These are phyloP conservation scores for Candida sp. DNA, from an alignment of 1,139 yeast genomes.

Conservation along the genomic window DNA sequence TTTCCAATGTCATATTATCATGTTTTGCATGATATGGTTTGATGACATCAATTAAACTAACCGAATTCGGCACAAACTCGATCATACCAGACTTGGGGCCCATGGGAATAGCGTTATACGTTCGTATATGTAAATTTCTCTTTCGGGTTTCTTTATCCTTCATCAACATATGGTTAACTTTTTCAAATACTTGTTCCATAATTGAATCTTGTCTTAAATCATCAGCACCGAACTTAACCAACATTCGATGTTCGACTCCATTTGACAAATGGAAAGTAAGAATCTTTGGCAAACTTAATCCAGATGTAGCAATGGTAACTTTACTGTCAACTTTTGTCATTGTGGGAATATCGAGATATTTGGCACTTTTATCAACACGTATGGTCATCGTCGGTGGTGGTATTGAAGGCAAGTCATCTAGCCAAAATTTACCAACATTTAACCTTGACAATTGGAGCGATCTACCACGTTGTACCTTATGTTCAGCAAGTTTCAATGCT, in stretches of 20 bases:
- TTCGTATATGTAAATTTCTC: constrained; percentile 61
- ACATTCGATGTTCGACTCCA: constrained; percentile 55
- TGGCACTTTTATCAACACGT: constrained; percentile 36
- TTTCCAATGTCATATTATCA: constrained; percentile 43
- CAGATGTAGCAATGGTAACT: constrained; percentile 67
- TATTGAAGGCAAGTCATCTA: constrained; percentile 41
- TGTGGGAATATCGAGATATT: constrained; percentile 48
- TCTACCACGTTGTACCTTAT: constrained; percentile 34
- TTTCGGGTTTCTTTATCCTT: constrained; percentile 55
- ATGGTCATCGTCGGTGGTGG: constrained; percentile 70
- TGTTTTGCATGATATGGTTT: constrained; percentile 50
- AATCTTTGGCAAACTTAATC: constrained; percentile 85
- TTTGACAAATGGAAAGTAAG: constrained; percentile 49
- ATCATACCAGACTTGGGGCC: constrained; percentile 88
- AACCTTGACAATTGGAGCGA: constrained; percentile 32
- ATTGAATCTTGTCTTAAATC: constrained; percentile 94
- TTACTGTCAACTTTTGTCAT: constrained; percentile 43
- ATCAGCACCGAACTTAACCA: constrained; percentile 85
- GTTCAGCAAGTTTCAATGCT: constrained; percentile 49
- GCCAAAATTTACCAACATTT: constrained; percentile 56
- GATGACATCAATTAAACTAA: constrained; percentile 67
- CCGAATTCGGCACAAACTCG: constrained; percentile 82
- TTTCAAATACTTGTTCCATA: constrained; percentile 95
- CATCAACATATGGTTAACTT: constrained; percentile 70
- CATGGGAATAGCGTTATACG: constrained; percentile 87